These are phyloP conservation scores for Apiotrichum siamense DNA, from an alignment of 1,284 basidiomycete genomes.

Conservation along the genomic window DNA sequence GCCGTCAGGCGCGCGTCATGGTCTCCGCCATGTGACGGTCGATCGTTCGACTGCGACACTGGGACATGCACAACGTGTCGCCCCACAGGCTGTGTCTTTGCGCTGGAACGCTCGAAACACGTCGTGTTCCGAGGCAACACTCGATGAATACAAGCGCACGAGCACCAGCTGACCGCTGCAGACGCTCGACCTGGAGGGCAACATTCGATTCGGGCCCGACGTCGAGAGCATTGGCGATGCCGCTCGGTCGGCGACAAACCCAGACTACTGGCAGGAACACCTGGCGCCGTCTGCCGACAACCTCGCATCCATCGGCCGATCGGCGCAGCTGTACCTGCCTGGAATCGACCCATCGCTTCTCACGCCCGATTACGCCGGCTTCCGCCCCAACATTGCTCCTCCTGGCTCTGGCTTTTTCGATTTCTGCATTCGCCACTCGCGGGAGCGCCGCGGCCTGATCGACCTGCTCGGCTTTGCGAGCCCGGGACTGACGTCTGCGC, in stretches of 20 bases:
- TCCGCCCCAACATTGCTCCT: slow-evolving; percentile 79
- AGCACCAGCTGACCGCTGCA: slow-evolving; percentile 18
- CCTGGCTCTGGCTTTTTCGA: slow-evolving; percentile 76
- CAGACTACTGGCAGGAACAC: slow-evolving; percentile 70
- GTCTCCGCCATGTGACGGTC: too few species aligned
- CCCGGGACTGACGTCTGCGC: slow-evolving; percentile 52
- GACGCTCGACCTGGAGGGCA: slow-evolving; percentile 80
- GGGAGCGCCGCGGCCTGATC: slow-evolving; percentile 41
- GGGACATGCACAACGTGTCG: too few species aligned
- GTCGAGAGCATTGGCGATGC: slow-evolving; percentile 71
- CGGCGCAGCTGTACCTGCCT: slow-evolving; percentile 63
- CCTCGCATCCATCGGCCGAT: slow-evolving; percentile 59
- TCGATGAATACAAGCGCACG: background rate
- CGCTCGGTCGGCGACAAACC: slow-evolving; percentile 51
- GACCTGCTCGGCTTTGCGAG: slow-evolving; percentile 52
- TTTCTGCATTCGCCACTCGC: slow-evolving; percentile 54
- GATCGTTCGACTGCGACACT: too few species aligned
- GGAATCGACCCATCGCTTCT: slow-evolving; percentile 60
- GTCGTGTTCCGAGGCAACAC: too few species aligned
- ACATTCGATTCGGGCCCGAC: slow-evolving; percentile 89
- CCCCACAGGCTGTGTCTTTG: too few species aligned
- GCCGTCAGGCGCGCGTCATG: too few species aligned
- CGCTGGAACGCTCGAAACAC: too few species aligned
- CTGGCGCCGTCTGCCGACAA: slow-evolving; percentile 63
- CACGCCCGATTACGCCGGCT: slow-evolving; percentile 81